Base-by-base conservation (phyloP, 2,329 filamentous ascomycete genomes). In the Phymatotrichopsis omnivora region DNA sequence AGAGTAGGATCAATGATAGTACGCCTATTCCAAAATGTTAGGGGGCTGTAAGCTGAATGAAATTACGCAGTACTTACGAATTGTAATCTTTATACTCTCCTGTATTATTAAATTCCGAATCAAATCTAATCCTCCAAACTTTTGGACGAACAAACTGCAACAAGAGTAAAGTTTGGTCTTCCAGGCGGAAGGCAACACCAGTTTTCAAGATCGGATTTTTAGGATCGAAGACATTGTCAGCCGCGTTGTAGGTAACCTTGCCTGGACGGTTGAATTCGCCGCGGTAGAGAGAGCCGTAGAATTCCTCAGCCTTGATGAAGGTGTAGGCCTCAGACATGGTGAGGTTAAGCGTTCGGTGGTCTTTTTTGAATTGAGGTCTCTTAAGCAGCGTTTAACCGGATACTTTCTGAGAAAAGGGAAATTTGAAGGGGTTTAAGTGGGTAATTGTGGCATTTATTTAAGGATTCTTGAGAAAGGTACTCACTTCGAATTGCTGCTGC, bases 61-160 rank as follows among this genome's bases (percentile, higher is more conserved):
- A 22, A 32, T 24, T 19, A 17, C n/a, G 16, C 19, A 24, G 16
- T 20, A 46, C 50, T 31, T 51, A 49, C 54, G 49, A 40, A 29
- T 56, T 56, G 25, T 50, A 33, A 38, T 56, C 50, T 1, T n/a
- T 52, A 31, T 60, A 61, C 4, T 57, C 49, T 1, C 47, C 45
- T 2, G 51, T 34, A 7, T 44, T 42, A 3, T 41, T 33, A 17
- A 53, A 55, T 1, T 42, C 42, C 0, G 60, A 56, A 25, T 61
- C 55, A 28, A 60, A 63, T 2, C 60, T 59, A 29, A 63, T 53
- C 31, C 60, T 55, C 60, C 60, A 63, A 3, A 63, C 57, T 4
- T 51, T 55, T 0, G 61, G 60, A 1, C 61, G 51, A 31, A 61
- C 50, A 17, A 63, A 62, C 23, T 63, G 61, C 2, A 63, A 35